Percentiles rank a stretch among this genome's conserved stretches.
Evolutionary conservation across 768 basidiomycete species (phyloP).

Genomic region (Mycena alexandri): DNA sequence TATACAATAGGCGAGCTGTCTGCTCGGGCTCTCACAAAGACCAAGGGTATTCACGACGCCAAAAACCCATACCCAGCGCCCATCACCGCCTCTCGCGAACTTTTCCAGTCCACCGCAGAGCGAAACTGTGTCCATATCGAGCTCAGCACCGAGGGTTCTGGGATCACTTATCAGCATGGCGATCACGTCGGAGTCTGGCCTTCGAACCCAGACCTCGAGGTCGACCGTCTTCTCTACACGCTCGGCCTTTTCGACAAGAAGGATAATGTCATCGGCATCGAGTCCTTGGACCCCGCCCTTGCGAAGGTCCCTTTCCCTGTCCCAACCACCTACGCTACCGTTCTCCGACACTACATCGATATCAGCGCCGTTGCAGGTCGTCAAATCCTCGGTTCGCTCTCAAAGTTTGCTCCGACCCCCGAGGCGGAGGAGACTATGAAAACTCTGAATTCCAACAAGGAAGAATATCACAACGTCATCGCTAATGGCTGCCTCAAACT

Average conservation of each 20-base stretch:
- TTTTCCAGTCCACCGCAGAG: slow-evolving; percentile 79
- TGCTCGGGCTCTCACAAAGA: slow-evolving; percentile 91
- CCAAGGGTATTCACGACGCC: slow-evolving; percentile 96
- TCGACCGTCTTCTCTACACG: slow-evolving; percentile 87
- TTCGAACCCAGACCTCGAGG: slow-evolving; percentile 91
- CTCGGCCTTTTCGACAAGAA: slow-evolving; percentile 88
- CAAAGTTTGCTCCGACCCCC: slow-evolving; percentile 89
- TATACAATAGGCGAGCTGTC: slow-evolving; percentile 85
- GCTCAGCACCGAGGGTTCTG: slow-evolving; percentile 93
- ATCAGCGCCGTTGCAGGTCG: slow-evolving; percentile 95
- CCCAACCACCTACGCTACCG: slow-evolving; percentile 93
- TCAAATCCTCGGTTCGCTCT: slow-evolving; percentile 89
- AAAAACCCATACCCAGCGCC: slow-evolving; percentile 97
- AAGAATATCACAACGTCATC: slow-evolving; percentile 83
- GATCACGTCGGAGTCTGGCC: slow-evolving; percentile 99
- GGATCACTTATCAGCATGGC: slow-evolving; percentile 98
- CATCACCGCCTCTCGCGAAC: slow-evolving; percentile 80
- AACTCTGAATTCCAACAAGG: slow-evolving; percentile 88
- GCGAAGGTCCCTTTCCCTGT: slow-evolving; percentile 99
- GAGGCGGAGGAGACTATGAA: slow-evolving; percentile 81
- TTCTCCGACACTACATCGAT: slow-evolving; percentile 97
- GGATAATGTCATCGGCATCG: slow-evolving; percentile 89
- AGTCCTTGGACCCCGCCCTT: slow-evolving; percentile 96
- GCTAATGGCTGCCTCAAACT: slow-evolving; percentile 89
- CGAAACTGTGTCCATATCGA: slow-evolving; percentile 97